phyloP scores from a whole-genome alignment of 805 yeast species.

The Kodamaea fukazawae region DNA sequence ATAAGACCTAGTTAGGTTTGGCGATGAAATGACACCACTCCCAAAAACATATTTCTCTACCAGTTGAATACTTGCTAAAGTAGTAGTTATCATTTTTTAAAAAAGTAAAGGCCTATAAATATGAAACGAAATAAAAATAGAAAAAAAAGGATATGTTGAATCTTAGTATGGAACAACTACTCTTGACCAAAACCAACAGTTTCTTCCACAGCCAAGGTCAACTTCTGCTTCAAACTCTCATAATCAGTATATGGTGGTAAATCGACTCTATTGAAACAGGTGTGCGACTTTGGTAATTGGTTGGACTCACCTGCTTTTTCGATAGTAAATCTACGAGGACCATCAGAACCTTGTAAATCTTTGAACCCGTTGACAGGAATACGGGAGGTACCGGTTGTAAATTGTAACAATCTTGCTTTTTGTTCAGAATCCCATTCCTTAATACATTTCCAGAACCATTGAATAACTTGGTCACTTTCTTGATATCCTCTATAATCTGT shows the following conservation, averaged over 20 bases:
- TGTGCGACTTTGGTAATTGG: slow-evolving; percentile 95
- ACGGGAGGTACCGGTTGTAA: slow-evolving; percentile 98
- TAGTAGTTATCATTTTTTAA: too few species aligned
- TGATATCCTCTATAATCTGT: slow-evolving; percentile 98
- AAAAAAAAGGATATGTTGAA: neutral
- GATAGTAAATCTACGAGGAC: slow-evolving; percentile 97
- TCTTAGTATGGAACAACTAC: slow-evolving; percentile 29
- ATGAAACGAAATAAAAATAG: slow-evolving; percentile 1
- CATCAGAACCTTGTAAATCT: slow-evolving; percentile 97
- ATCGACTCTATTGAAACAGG: slow-evolving; percentile 98
- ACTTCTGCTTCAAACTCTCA: slow-evolving; percentile 81
- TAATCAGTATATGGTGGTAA: slow-evolving; percentile 88
- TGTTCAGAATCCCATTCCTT: slow-evolving; percentile 95
- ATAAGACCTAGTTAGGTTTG: too few species aligned
- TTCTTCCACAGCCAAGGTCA: slow-evolving; percentile 96
- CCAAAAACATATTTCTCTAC: too few species aligned
- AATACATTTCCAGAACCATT: slow-evolving; percentile 98
- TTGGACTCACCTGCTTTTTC: slow-evolving; percentile 95
- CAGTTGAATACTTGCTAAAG: too few species aligned
- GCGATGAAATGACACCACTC: too few species aligned
- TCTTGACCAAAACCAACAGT: slow-evolving; percentile 99
- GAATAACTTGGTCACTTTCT: slow-evolving; percentile 92
- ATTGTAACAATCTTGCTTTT: slow-evolving; percentile 90
- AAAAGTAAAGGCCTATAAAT: slow-evolving; percentile 5
- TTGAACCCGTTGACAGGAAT: slow-evolving; percentile 99